These are phyloP conservation scores for Karstenula rhodostoma DNA, from an alignment of 2,329 filamentous ascomycete species.

Conservation along the genomic window DNA sequence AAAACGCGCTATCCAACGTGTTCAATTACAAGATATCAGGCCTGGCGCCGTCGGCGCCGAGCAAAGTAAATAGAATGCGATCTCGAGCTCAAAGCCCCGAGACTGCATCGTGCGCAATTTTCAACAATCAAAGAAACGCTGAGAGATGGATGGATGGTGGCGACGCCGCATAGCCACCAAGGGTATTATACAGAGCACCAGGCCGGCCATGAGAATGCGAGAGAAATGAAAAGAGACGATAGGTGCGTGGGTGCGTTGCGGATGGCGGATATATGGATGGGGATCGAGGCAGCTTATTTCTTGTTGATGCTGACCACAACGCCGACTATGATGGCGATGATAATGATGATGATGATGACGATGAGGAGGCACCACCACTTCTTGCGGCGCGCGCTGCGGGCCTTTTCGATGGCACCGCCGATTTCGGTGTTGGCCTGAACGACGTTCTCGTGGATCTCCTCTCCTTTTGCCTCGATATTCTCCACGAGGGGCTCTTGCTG, in stretches of 20 bases:
- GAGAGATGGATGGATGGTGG: slow-evolving; percentile 13
- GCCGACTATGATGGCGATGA: slow-evolving; percentile 51
- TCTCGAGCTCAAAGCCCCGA: not conserved
- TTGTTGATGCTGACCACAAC: slow-evolving; percentile 43
- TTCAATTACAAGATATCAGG: slow-evolving; percentile 13
- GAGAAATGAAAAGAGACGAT: slow-evolving; percentile 25
- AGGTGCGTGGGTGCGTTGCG: slow-evolving; percentile 22
- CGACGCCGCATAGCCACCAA: slow-evolving; percentile 22
- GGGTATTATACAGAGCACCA: slow-evolving; percentile 32
- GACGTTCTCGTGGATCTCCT: slow-evolving; percentile 85
- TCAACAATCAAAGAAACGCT: slow-evolving; percentile 17
- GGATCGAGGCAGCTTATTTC: slow-evolving; percentile 16
- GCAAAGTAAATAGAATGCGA: slow-evolving; percentile 6
- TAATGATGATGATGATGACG: slow-evolving; percentile 51
- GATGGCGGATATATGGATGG: slow-evolving; percentile 9
- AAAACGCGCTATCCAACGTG: not conserved
- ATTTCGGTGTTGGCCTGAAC: slow-evolving; percentile 87
- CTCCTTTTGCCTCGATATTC: slow-evolving; percentile 85
- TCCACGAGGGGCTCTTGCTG: slow-evolving; percentile 84
- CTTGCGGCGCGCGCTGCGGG: slow-evolving; percentile 75
- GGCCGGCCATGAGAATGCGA: slow-evolving; percentile 30
- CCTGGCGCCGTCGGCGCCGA: slow-evolving; percentile 6
- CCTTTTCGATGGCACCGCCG: slow-evolving; percentile 80
- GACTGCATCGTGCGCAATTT: slow-evolving; percentile 8
- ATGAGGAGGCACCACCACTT: slow-evolving; percentile 96